Percentiles rank a stretch among this genome's conserved stretches.
phyloP scores from a whole-genome alignment of 352 stramenopile species.

The Pythium rishiriense region DNA sequence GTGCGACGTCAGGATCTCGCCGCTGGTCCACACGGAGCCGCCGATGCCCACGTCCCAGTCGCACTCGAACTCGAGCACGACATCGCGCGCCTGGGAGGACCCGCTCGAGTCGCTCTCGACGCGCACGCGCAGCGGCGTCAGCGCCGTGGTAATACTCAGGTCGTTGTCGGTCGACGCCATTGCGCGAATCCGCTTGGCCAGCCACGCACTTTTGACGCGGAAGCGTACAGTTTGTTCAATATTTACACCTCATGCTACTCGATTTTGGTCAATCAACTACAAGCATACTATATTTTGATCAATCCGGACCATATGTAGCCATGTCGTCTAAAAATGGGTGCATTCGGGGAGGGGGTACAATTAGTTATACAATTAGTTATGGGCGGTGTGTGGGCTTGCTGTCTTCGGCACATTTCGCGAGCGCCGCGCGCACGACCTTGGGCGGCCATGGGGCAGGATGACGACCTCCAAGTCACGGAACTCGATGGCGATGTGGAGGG shows the following conservation, averaged over 20 bases:
- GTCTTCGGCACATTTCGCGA: no score
- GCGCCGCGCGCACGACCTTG: no score
- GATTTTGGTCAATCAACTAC: slow-evolving; percentile 2
- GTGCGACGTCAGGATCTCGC: slow-evolving; percentile 65
- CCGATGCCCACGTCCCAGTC: slow-evolving; percentile 83
- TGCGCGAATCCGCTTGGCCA: not conserved
- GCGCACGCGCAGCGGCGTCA: slow-evolving; percentile 51
- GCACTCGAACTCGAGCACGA: slow-evolving; percentile 66
- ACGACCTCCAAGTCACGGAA: slow-evolving; percentile 28
- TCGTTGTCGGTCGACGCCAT: slow-evolving; percentile 7
- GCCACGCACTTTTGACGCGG: slow-evolving; percentile 10
- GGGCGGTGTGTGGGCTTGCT: no score
- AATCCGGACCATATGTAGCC: slow-evolving; percentile 3
- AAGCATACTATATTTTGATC: not conserved
- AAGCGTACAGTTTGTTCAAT: not conserved
- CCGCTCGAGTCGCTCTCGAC: slow-evolving; percentile 29
- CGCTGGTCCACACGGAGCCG: slow-evolving; percentile 83
- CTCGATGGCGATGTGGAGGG: slow-evolving; percentile 13
- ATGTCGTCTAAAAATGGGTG: slow-evolving; percentile 11
- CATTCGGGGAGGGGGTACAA: not conserved
- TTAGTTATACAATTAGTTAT: no score
- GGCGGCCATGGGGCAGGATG: not conserved
- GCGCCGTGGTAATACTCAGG: not conserved
- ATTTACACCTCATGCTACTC: not conserved
- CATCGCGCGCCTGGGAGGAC: slow-evolving; percentile 3